Evolutionary conservation across 768 basidiomycete genomes (phyloP).

Genomic region (Crepidotus variabilis): DNA sequence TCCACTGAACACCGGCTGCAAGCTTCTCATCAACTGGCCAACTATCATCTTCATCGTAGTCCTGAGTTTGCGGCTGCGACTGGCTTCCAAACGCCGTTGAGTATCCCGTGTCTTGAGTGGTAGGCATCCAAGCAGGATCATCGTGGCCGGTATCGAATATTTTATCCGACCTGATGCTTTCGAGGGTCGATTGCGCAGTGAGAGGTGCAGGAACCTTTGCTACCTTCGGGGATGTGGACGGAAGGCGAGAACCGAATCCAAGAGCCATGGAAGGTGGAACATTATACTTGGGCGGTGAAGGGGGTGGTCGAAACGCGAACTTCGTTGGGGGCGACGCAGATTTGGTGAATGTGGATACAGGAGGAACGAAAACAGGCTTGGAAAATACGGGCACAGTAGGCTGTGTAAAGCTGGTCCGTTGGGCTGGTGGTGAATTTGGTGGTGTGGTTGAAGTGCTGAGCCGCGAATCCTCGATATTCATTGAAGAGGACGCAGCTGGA

Average conservation of each 20-base stretch:
- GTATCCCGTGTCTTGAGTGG: slow-evolving; percentile 58
- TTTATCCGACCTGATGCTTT: slow-evolving; percentile 46
- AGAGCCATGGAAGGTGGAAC: slow-evolving; percentile 42
- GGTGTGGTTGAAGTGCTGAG: slow-evolving; percentile 54
- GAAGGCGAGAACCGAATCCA: slow-evolving; percentile 34
- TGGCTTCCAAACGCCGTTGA: slow-evolving; percentile 35
- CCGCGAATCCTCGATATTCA: slow-evolving; percentile 11
- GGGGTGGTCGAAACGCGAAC: slow-evolving; percentile 12
- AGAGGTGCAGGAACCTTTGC: slow-evolving; percentile 27
- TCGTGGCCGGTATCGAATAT: slow-evolving; percentile 43
- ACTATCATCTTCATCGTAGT: slow-evolving; percentile 63
- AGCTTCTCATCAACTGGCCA: slow-evolving; percentile 73
- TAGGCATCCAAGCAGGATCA: slow-evolving; percentile 50
- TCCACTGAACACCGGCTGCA: slow-evolving; percentile 55
- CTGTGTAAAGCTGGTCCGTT: slow-evolving; percentile 26
- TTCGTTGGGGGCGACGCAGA: slow-evolving; percentile 3
- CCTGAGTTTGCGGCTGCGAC: slow-evolving; percentile 25
- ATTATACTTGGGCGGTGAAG: slow-evolving; percentile 15
- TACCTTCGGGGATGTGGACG: slow-evolving; percentile 23
- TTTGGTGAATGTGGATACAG: slow-evolving; percentile 22
- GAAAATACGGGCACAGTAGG: slow-evolving; percentile 54
- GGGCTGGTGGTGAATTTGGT: slow-evolving; percentile 49
- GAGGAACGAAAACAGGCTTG: slow-evolving; percentile 54
- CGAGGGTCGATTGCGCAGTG: slow-evolving; percentile 51
- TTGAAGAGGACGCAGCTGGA: not conserved